Evolutionary conservation across 768 basidiomycete species (phyloP).

Genomic region (Panellus pusillus): DNA sequence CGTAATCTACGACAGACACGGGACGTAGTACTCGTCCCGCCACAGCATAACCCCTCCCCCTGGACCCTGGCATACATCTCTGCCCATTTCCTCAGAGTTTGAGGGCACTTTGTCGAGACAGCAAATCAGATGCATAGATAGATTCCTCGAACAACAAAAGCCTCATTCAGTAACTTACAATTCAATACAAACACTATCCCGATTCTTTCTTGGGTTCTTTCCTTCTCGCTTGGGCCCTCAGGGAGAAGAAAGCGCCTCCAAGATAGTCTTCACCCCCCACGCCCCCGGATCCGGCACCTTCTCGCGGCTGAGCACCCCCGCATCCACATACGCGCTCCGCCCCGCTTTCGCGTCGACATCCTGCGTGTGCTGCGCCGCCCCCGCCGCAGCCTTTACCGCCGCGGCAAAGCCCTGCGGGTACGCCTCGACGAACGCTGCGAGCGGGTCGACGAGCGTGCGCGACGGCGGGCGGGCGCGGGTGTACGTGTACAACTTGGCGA

Average conservation of each 20-base stretch:
- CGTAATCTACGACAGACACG: no score
- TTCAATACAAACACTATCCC: no score
- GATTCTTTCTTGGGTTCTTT: no score
- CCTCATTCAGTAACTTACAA: no score
- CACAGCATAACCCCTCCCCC: no score
- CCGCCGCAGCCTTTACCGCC: conserved; percentile 60
- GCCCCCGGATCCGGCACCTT: conserved; percentile 85
- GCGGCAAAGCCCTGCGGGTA: conserved; percentile 41
- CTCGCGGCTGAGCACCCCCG: conserved; percentile 59
- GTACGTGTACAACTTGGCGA: conserved; percentile 71
- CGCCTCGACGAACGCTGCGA: conserved; percentile 69
- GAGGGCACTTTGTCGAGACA: no score
- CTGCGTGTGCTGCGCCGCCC: conserved; percentile 74
- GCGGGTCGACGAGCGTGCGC: conserved; percentile 90
- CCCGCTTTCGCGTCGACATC: conserved; percentile 84
- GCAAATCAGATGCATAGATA: no score
- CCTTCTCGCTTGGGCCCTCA: no score
- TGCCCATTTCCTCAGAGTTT: no score
- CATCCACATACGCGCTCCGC: conserved; percentile 83
- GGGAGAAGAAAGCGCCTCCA: conserved; percentile 67
- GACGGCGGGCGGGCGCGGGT: conserved; percentile 88
- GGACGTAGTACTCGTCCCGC: no score
- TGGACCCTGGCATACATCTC: no score
- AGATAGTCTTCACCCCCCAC: conserved; percentile 80
- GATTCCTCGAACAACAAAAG: no score